Percentiles rank a stretch among this genome's conserved stretches.
Conservation (phyloP, 2,329 filamentous ascomycete species). For the Colletotrichum lini region DNA sequence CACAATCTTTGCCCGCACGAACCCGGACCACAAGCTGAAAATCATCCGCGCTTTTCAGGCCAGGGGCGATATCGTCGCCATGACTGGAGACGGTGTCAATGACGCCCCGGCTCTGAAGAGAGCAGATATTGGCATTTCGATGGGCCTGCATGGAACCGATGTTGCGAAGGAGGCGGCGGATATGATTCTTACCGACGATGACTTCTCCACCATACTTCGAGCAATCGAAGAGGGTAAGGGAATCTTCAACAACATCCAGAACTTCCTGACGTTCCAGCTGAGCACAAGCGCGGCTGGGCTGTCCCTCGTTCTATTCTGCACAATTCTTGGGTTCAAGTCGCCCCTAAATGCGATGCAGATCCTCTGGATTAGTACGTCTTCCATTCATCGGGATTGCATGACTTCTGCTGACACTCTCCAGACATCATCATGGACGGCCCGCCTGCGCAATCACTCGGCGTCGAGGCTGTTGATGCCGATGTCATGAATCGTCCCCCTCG, state of each 20-base stretch:
- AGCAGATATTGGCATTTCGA: constrained; percentile 97
- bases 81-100: constrained; percentile 99
- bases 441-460: constrained; percentile 95
- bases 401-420: constrained; percentile 55
- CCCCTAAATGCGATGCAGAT: constrained; percentile 99
- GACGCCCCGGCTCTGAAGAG: constrained; percentile 97
- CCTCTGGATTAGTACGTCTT: constrained; percentile 95
- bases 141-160: constrained; percentile 95
- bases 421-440: constrained; percentile 99
- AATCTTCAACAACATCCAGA: constrained; percentile 99
- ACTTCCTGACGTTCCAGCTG: constrained; percentile 98
- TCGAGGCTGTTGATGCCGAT: constrained; percentile 93
- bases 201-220: constrained; percentile 91
- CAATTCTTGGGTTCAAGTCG: constrained; percentile 92
- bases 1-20: constrained; percentile 95
- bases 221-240: constrained; percentile 99
- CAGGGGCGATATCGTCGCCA: constrained; percentile 95
- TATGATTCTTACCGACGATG: constrained; percentile 92
- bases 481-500: constrained; percentile 93
- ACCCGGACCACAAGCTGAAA: constrained; percentile 98
- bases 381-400: neutral
- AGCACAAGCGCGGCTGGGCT: constrained; percentile 96
- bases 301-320: constrained; percentile 92
- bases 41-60: constrained; percentile 93
- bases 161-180: constrained; percentile 97